phyloP scores from a whole-genome alignment of 78 protist species.

The Dictyostelium firmibasis region DNA sequence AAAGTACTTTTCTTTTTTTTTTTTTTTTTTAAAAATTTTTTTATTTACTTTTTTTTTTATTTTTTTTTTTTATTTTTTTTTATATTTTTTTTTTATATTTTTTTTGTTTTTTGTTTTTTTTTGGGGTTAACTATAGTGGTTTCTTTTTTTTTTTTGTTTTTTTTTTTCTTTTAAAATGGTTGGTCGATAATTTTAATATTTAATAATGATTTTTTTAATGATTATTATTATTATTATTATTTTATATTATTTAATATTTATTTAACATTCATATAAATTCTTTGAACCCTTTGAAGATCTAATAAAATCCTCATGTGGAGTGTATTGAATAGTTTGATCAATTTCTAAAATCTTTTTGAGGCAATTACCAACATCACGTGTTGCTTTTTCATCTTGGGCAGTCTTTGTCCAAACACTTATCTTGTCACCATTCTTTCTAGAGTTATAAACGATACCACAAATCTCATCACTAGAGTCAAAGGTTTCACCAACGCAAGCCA shows the following conservation, averaged over 20 bases:
- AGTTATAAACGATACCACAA: slow-evolving; percentile 71
- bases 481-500: slow-evolving; percentile 81
- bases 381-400: slow-evolving; percentile 49
- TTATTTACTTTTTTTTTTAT: too few species aligned
- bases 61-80: background rate
- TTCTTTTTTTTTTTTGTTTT: background rate
- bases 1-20: too few species aligned
- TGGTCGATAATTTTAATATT: background rate
- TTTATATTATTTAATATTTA: background rate
- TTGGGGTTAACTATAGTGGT: too few species aligned
- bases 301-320: slow-evolving; percentile 41
- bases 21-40: too few species aligned
- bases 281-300: slow-evolving; percentile 10
- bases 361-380: slow-evolving; percentile 59
- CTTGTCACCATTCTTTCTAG: slow-evolving; percentile 69
- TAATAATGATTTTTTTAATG: background rate
- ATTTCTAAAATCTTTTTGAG: slow-evolving; percentile 27
- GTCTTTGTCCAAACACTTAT: slow-evolving; percentile 76
- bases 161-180: background rate
- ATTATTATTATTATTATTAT: background rate
- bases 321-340: slow-evolving; percentile 1
- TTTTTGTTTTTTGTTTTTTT: background rate
- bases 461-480: slow-evolving; percentile 74
- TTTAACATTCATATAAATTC: slow-evolving; percentile 29
- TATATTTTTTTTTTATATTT: background rate